These are phyloP conservation scores for Leccinum fibrillosum DNA, from an alignment of 768 basidiomycete species.

Conservation along the genomic window DNA sequence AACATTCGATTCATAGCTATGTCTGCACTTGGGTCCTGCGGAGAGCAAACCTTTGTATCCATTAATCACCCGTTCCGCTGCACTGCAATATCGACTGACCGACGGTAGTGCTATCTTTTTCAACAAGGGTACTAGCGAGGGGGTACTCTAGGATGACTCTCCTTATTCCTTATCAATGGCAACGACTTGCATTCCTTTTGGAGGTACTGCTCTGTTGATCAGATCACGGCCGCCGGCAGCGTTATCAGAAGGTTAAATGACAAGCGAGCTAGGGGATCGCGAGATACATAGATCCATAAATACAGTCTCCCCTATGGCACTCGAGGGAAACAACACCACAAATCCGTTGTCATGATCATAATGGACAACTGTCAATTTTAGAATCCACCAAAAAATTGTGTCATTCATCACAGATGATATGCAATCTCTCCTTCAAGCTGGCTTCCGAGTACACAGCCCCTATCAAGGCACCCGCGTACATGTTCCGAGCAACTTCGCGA, in stretches of 20 bases:
- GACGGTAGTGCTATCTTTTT: conserved; percentile 68
- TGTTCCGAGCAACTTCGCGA: conserved; percentile 56
- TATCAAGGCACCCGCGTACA: conserved; percentile 37
- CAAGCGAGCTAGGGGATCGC: background rate
- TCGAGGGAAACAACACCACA: background rate
- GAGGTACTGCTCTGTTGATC: background rate
- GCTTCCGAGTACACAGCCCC: conserved; percentile 33
- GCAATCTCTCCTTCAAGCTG: conserved; percentile 39
- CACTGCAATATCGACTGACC: conserved; percentile 69
- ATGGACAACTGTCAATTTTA: background rate
- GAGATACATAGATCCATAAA: background rate
- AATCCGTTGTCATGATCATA: background rate
- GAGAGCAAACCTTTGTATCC: conserved; percentile 32
- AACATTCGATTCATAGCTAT: conserved; percentile 42
- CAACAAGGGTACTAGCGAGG: conserved; percentile 65
- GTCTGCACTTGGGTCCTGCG: conserved; percentile 56
- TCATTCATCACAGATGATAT: conserved; percentile 33
- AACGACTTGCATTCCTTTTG: background rate
- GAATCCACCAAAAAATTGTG: background rate
- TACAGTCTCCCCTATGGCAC: background rate
- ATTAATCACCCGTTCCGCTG: conserved; percentile 47
- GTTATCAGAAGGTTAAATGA: background rate
- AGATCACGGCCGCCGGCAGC: background rate
- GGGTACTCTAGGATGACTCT: conserved; percentile 46
- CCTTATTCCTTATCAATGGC: background rate